Evolutionary conservation across 1,139 yeast genomes (phyloP).

Genomic region (Kodamaea anthophila): DNA sequence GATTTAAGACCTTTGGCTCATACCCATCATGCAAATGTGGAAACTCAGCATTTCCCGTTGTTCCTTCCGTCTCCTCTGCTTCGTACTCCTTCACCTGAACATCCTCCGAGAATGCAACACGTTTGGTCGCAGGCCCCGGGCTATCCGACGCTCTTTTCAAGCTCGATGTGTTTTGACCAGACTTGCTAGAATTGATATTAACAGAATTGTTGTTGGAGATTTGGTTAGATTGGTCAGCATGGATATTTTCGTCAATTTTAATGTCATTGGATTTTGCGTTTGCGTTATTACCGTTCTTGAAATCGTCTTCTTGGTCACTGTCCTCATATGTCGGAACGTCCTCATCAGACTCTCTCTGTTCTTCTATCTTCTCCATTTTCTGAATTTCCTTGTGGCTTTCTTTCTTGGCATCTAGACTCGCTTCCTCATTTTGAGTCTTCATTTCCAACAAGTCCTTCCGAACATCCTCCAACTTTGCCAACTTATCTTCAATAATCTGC

Average conservation of each 20-base stretch:
- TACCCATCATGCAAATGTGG: slow-evolving; percentile 14
- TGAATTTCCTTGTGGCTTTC: slow-evolving; percentile 7
- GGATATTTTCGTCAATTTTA: slow-evolving; percentile 1
- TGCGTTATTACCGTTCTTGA: too few relatives aligned
- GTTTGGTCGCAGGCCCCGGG: slow-evolving; percentile 26
- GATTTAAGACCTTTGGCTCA: slow-evolving; percentile 15
- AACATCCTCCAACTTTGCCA: slow-evolving; percentile 31
- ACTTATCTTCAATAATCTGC: slow-evolving; percentile 36
- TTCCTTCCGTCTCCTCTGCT: slow-evolving; percentile 23
- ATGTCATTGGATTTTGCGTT: slow-evolving; percentile 1
- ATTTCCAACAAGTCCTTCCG: slow-evolving; percentile 42
- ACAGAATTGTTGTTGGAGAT: too few relatives aligned
- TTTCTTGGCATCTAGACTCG: slow-evolving; percentile 9
- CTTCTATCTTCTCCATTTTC: slow-evolving; percentile 20
- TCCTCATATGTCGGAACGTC: slow-evolving; percentile 4
- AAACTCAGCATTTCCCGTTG: slow-evolving; percentile 1
- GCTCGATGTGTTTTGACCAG: too few relatives aligned
- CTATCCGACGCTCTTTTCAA: slow-evolving; percentile 15
- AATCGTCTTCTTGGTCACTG: background rate
- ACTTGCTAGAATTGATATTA: slow-evolving; percentile 1
- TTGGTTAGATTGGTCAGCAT: slow-evolving; percentile 1
- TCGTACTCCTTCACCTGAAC: slow-evolving; percentile 42
- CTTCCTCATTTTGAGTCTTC: slow-evolving; percentile 19
- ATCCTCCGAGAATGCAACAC: slow-evolving; percentile 43
- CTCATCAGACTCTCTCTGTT: slow-evolving; percentile 21